Base-by-base conservation (phyloP, 257 asterid species). In the Nicotiana tomentosiformis region DNA sequence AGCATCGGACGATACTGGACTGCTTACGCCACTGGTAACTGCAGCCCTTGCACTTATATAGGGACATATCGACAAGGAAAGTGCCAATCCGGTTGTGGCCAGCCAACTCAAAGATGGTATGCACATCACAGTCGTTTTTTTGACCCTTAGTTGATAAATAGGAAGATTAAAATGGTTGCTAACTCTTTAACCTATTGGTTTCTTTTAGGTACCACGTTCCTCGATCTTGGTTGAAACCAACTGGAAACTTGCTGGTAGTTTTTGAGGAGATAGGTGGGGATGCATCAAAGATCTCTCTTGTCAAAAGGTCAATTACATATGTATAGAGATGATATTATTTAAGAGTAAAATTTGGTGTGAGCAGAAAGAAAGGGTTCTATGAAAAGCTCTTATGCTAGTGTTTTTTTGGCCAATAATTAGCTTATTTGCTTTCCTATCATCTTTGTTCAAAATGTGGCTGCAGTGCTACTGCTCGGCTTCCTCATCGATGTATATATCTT, bases 91-190 rank as follows among this genome's bases (percentile, higher is more conserved):
- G 99, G 99, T n/a, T 96, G 99, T 83, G 99, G 99, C 84, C 88
- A 89, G 84, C 95, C 99, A 15, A 96, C 99, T 80, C 99, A 96
- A 85, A 90, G 92, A 96, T 94, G 98, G 99, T 95, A 95, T 3
- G 37, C 60, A 81, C 26, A 14, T 35, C 15, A 37, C 37, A 20
- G 0, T 43, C 1, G 56, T 12, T 20, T 23, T 26, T 26, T 67
- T 33, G 6, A 3, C 12, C 53, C 55, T 12, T 70, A 10, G 17
- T 15, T 23, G 64, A 76, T 76, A 26, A 76, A 76, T 49, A 15
- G 49, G 62, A 49, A 46, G 79, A 14, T 26, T 51, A 74, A 51
- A 69, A 37, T 69, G 77, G 62, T 51, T 76, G 23, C 64, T 7
- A 76, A 51, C 80, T 10, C 57, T 76, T 77, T 72, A 60, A 15